Conservation (phyloP, 495 filamentous ascomycete genomes). For the Penicillium flavigenum region DNA sequence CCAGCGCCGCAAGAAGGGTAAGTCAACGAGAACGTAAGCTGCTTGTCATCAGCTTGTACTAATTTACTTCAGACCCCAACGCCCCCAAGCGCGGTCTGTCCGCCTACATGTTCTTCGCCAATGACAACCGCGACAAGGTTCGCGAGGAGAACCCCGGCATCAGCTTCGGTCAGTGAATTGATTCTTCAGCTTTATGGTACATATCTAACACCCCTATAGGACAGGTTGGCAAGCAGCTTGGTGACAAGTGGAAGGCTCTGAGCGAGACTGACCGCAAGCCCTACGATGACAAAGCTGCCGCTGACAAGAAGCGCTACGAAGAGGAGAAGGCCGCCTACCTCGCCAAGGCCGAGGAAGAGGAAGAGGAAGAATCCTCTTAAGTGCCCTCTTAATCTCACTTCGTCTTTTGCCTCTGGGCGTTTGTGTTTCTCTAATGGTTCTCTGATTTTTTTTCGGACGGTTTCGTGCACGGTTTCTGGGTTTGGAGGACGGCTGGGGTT, state of each 20-base stretch:
- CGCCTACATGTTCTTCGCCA: conserved; percentile 99
- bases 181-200: conserved; percentile 1
- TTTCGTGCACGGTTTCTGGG: conserved; percentile 39
- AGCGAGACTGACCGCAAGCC: conserved; percentile 83
- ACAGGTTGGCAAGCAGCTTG: conserved; percentile 95
- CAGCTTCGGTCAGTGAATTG: conserved; percentile 71
- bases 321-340: conserved; percentile 94
- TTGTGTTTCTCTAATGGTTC: conserved; percentile 39
- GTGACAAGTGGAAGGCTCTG: conserved; percentile 96
- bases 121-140: conserved; percentile 97
- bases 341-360: conserved; percentile 45
- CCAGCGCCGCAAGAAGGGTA: conserved; percentile 84
- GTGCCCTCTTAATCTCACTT: conserved; percentile 19
- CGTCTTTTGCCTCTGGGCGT: conserved; percentile 38
- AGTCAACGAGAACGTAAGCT: conserved; percentile 27
- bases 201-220: conserved; percentile 50
- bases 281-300: conserved; percentile 91
- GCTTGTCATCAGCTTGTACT: conserved; percentile 10
- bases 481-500: conserved; percentile 46
- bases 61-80: conserved; percentile 74
- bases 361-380: conserved; percentile 57
- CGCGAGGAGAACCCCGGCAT: conserved; percentile 98
- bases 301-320: conserved; percentile 98
- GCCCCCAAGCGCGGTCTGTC: conserved; percentile 98
- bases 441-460: conserved; percentile 25